Conservation (phyloP, 2,329 filamentous ascomycete genomes). For the Fusarium oxysporum region DNA sequence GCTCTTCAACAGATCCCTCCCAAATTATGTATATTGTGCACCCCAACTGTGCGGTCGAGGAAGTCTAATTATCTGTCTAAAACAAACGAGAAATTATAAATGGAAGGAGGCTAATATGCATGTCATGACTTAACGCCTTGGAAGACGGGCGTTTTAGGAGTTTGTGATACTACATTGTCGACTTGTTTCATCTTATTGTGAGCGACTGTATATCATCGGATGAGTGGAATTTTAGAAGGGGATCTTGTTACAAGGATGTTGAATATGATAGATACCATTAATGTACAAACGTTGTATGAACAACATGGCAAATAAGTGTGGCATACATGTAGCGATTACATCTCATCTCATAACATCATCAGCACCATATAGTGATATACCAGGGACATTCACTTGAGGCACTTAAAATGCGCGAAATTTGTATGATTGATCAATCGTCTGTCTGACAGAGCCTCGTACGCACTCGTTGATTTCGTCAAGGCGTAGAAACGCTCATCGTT, state of each 20-base stretch:
- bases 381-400: neutral
- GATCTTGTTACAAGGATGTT: conserved; percentile 11
- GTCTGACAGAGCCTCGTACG: conserved; percentile 24
- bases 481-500: conserved; percentile 22
- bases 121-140: conserved; percentile 31
- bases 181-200: conserved; percentile 16
- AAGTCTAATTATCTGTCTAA: conserved; percentile 52
- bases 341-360: neutral
- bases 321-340: neutral
- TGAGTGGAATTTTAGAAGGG: conserved; percentile 1
- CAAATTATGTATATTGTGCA: conserved; percentile 85
- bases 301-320: neutral
- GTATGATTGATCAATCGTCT: conserved; percentile 36
- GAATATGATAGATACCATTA: conserved; percentile 22
- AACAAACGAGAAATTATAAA: neutral
- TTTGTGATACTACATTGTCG: conserved; percentile 28
- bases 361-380: neutral
- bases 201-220: conserved; percentile 26
- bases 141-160: conserved; percentile 37
- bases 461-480: conserved; percentile 23
- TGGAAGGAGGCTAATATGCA: conserved; percentile 7
- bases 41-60: conserved; percentile 90
- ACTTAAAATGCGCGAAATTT: conserved; percentile 15
- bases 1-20: conserved; percentile 51
- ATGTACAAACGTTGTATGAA: neutral